Conservation (phyloP, 2,329 filamentous ascomycete genomes). For the Cytospora piceicola region DNA sequence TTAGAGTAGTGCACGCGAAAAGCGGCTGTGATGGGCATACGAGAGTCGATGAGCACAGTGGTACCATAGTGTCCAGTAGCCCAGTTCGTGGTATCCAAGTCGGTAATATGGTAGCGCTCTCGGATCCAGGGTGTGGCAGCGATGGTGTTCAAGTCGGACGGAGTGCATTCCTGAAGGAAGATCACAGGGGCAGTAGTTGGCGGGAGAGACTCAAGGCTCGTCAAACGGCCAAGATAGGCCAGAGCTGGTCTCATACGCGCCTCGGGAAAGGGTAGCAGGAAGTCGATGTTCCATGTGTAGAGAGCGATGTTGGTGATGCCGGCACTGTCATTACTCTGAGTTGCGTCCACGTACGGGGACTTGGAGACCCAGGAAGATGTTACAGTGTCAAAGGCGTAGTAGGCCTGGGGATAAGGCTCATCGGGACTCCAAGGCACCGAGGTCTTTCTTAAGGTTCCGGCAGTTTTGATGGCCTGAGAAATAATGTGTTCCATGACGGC, state of each 20-base stretch:
- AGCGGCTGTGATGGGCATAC: slow-evolving; percentile 46
- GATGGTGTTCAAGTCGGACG: slow-evolving; percentile 50
- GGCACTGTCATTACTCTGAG: slow-evolving; percentile 6
- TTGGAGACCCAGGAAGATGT: slow-evolving; percentile 24
- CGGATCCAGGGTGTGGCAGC: slow-evolving; percentile 51
- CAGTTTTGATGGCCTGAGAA: slow-evolving; percentile 21
- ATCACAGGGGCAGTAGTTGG: slow-evolving; percentile 43
- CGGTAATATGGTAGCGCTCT: slow-evolving; percentile 52
- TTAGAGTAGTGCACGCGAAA: slow-evolving; percentile 56
- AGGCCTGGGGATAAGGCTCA: slow-evolving; percentile 32
- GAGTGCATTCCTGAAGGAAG: slow-evolving; percentile 57
- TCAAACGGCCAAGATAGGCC: slow-evolving; percentile 35
- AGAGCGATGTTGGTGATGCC: slow-evolving; percentile 37
- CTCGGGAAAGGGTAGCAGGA: slow-evolving; percentile 40
- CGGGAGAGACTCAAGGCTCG: slow-evolving; percentile 4
- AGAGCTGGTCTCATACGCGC: slow-evolving; percentile 41
- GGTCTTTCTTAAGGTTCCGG: slow-evolving; percentile 21
- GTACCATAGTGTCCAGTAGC: slow-evolving; percentile 54
- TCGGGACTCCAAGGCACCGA: slow-evolving; percentile 30
- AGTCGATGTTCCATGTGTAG: slow-evolving; percentile 45
- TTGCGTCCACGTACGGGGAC: slow-evolving; percentile 7
- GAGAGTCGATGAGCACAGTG: slow-evolving; percentile 53
- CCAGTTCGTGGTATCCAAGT: slow-evolving; percentile 50
- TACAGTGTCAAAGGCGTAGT: slow-evolving; percentile 30
- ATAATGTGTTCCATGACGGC: slow-evolving; percentile 17